Evolutionary conservation across 495 filamentous ascomycete genomes (phyloP).

Genomic region (Annulohypoxylon moriforme): DNA sequence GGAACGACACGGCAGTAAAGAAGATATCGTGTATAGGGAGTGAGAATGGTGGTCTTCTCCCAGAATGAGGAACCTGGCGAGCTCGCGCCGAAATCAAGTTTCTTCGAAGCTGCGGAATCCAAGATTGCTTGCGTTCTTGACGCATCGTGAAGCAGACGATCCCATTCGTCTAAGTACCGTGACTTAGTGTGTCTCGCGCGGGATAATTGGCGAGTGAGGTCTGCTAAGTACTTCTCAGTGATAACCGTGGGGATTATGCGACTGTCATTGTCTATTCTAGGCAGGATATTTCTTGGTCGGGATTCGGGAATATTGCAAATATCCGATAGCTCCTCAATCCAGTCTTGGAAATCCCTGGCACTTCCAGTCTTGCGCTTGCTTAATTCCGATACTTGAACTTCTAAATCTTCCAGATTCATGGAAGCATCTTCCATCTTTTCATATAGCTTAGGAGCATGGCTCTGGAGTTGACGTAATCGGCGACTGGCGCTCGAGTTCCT

Average conservation of each 20-base stretch:
- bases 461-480: slow-evolving; percentile 77
- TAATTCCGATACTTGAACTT: slow-evolving; percentile 80
- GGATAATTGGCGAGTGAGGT: slow-evolving; percentile 82
- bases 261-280: slow-evolving; percentile 50
- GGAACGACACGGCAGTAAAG: slow-evolving; percentile 78
- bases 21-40: slow-evolving; percentile 85
- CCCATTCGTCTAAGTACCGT: slow-evolving; percentile 88
- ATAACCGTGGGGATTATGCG: slow-evolving; percentile 78
- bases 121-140: slow-evolving; percentile 82
- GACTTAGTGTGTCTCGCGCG: slow-evolving; percentile 84
- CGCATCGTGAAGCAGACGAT: slow-evolving; percentile 76
- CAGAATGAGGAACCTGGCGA: slow-evolving; percentile 66
- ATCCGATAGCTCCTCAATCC: slow-evolving; percentile 92
- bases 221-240: slow-evolving; percentile 91
- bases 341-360: slow-evolving; percentile 85
- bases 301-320: slow-evolving; percentile 74
- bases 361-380: slow-evolving; percentile 83
- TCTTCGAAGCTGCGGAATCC: slow-evolving; percentile 83
- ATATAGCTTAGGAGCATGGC: slow-evolving; percentile 81
- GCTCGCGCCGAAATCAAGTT: slow-evolving; percentile 75
- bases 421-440: slow-evolving; percentile 90
- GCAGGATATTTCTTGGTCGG: slow-evolving; percentile 59
- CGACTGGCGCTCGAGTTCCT: slow-evolving; percentile 78
- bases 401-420: slow-evolving; percentile 81
- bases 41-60: slow-evolving; percentile 71